Conservation (phyloP, 2,329 filamentous ascomycete species). For the Aspergillus sp. region DNA sequence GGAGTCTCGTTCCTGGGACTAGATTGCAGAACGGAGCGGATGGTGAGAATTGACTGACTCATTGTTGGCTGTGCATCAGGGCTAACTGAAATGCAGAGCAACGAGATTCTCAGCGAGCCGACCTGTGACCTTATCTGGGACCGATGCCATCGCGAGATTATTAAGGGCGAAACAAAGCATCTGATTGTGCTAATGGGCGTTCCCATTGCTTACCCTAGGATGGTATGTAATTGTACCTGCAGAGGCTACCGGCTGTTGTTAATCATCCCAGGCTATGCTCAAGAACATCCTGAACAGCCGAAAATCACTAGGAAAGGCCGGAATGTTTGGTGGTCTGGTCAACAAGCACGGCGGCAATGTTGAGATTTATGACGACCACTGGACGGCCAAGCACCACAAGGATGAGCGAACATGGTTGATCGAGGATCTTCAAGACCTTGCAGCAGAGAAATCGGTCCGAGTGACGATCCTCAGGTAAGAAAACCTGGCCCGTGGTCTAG, state of each 20-base stretch:
- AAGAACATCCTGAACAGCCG: conserved; percentile 69
- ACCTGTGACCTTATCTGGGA: conserved; percentile 85
- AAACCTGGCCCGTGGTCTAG: background rate
- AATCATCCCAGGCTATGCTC: conserved; percentile 49
- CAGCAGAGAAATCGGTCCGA: conserved; percentile 82
- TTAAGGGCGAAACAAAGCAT: conserved; percentile 78
- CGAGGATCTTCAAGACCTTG: conserved; percentile 84
- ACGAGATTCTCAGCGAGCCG: conserved; percentile 68
- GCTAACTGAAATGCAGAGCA: conserved; percentile 39
- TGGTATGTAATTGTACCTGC: conserved; percentile 45
- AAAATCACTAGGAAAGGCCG: conserved; percentile 76
- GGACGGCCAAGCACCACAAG: conserved; percentile 94
- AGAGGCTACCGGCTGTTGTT: conserved; percentile 22
- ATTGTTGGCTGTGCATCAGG: background rate
- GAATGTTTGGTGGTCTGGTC: conserved; percentile 66
- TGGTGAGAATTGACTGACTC: conserved; percentile 33
- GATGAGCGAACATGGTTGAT: conserved; percentile 77
- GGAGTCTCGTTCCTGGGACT: conserved; percentile 75
- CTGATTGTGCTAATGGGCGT: conserved; percentile 79
- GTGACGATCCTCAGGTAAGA: conserved; percentile 71
- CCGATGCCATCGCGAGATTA: conserved; percentile 70
- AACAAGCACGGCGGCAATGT: conserved; percentile 88
- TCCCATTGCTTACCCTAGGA: conserved; percentile 68
- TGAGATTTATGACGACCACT: conserved; percentile 91
- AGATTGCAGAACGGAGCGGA: conserved; percentile 86